Evolutionary conservation across 768 basidiomycete genomes (phyloP), one percentile per base, ranked within the genome.

Genomic region (Mycena alexandri): DNA sequence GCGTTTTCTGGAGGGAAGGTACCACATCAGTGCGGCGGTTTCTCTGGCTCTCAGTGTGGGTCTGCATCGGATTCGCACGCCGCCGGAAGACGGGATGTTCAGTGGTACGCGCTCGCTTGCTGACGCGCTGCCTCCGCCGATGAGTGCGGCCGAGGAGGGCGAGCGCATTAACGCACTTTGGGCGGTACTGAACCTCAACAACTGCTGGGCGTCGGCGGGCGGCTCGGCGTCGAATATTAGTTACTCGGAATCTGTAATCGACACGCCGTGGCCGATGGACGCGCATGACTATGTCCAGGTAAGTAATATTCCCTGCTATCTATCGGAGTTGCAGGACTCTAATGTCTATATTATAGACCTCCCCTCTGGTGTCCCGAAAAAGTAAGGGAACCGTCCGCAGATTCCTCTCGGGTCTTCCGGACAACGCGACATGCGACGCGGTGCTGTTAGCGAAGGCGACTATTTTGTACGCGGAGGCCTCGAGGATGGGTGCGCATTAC

Each of bases 1-100:
- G 25, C 79, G 85, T 17, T 66, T 76, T 10, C 67, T 84, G 76
- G 54, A 19, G 83, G 86, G 82, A 6, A 77, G 75, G 61, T 85
- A 85, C 64, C 78, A 78, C 54, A 79, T 76, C 47, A 78, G 80
- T 61, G 79, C 82, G 0, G 78, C 83, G 38, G 76, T 80, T 67
- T 71, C 74, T 2, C 61, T 83, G 46, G 79, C 70, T 1, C 57
- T 75, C 38, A 69, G 75, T 65, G 53, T 75, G 36, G 72, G 69
- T 24, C 58, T 84, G 29, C 74, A 83, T 55, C 67, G 67, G 19
- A 69, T 77, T 4, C 47, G 53, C 11, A 38, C 22, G 5, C n/a
- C 38, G 25, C 24, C 3, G 3, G n/a, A 24, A n/a, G 16, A 7
- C 43, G 25, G 42, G n/a, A 25, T 2, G 24, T 11, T 11, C 4